Base-by-base conservation (phyloP, 495 filamentous ascomycete genomes). In the Penicillium parvum region DNA sequence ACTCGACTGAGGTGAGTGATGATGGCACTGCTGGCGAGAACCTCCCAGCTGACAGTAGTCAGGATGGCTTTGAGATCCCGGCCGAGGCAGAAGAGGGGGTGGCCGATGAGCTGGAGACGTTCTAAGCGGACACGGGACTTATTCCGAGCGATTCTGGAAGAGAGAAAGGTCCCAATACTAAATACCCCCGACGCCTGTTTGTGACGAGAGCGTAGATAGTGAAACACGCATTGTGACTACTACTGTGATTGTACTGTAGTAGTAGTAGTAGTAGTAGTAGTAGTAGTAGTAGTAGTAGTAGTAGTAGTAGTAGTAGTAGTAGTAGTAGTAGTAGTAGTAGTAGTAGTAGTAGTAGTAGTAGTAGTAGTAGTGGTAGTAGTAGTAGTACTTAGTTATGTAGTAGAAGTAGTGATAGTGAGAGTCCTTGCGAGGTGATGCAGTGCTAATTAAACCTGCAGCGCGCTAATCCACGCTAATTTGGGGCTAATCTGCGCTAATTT, bases 1-100 rank as follows among this genome's bases (percentile, higher is more conserved):
- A 97, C 78, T 95, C 89, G 40, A 98, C 92, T 43, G 92, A 98
- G 76, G 82, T 84, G 61, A 53, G 75, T 60, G n/a, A n/a, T n/a
- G n/a, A n/a, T n/a, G n/a, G n/a, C n/a, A n/a, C n/a, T n/a, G n/a
- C n/a, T n/a, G n/a, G n/a, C n/a, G n/a, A n/a, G n/a, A n/a, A n/a
- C n/a, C n/a, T n/a, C n/a, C n/a, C n/a, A n/a, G 25, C 32, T 42
- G 45, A 42, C 23, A 9, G 21, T 37, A 16, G 7, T 10, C 43
- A 77, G 74, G 74, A 77, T 47, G 73, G 73, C 50, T 76, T 76
- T 45, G 73, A 76, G 60, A 76, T 76, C 42, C 69, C 69, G 0
- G 62, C 61, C 6, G 70, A 64, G 23, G 61, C 51, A 20, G 70
- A 61, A 26, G 63, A 50, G 43, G 60, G 34, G 38, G 54, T 40